Evolutionary conservation across 2,329 filamentous ascomycete genomes (phyloP).

Genomic region (Exophiala phaeomuriformis): DNA sequence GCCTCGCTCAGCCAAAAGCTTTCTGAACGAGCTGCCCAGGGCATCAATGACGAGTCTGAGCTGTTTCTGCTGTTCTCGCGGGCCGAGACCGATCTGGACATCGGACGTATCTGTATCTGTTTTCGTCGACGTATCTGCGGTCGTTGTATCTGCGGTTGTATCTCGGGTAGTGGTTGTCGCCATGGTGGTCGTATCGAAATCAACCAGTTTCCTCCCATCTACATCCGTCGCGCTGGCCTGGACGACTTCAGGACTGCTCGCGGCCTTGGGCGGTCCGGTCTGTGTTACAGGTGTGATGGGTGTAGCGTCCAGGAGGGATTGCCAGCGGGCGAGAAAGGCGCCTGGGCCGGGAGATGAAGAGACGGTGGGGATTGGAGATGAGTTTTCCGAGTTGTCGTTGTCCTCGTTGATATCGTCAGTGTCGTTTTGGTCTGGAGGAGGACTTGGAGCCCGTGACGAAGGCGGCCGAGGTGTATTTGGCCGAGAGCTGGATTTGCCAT

Average conservation of each 20-base stretch:
- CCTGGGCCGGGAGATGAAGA: slow-evolving; percentile 55
- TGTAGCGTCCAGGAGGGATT: slow-evolving; percentile 62
- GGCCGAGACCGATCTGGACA: slow-evolving; percentile 19
- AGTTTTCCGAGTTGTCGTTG: neutral
- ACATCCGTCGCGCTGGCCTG: slow-evolving; percentile 25
- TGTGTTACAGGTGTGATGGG: slow-evolving; percentile 55
- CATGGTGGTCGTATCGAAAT: slow-evolving; percentile 27
- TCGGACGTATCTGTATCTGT: too few relatives aligned
- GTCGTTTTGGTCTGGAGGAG: slow-evolving; percentile 1
- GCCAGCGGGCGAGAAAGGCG: slow-evolving; percentile 65
- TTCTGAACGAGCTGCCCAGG: slow-evolving; percentile 37
- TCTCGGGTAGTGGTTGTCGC: too few relatives aligned
- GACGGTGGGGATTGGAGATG: slow-evolving; percentile 11
- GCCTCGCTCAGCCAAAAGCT: slow-evolving; percentile 29
- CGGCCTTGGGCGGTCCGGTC: slow-evolving; percentile 47
- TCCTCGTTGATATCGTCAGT: slow-evolving; percentile 24
- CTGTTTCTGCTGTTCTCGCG: slow-evolving; percentile 26
- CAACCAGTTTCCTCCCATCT: slow-evolving; percentile 34
- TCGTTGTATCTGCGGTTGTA: too few relatives aligned
- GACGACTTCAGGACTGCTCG: slow-evolving; percentile 42
- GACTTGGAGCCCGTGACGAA: slow-evolving; percentile 9
- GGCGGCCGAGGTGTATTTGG: slow-evolving; percentile 7
- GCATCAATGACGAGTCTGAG: slow-evolving; percentile 39
- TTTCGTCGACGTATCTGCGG: too few relatives aligned
- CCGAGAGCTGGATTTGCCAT: too few relatives aligned